These are phyloP conservation scores for Phytophthora uliginosa DNA, from an alignment of 352 stramenopile genomes.

Conservation along the genomic window DNA sequence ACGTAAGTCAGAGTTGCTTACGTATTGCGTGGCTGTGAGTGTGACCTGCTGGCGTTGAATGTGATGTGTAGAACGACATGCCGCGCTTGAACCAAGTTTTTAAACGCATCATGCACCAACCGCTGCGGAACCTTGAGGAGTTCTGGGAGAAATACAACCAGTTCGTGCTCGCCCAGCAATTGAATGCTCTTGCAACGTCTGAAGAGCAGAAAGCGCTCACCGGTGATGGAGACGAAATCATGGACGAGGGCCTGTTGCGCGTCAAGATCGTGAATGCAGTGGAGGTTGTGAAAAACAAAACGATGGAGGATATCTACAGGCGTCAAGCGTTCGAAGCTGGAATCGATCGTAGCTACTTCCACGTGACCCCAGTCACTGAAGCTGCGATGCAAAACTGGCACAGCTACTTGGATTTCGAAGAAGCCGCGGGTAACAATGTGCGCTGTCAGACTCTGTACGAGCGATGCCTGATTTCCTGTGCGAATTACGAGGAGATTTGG, in stretches of 20 bases:
- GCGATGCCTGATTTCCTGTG: constrained; percentile 83
- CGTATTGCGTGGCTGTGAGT: neutral
- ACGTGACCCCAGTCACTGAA: constrained; percentile 78
- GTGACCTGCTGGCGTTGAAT: neutral
- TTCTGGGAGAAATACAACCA: constrained; percentile 92
- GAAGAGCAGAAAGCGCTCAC: constrained; percentile 73
- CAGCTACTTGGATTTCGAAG: constrained; percentile 84
- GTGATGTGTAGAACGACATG: constrained; percentile 79
- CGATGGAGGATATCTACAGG: constrained; percentile 65
- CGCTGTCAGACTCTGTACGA: constrained; percentile 82
- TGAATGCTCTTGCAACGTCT: constrained; percentile 64
- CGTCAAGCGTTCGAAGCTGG: constrained; percentile 78
- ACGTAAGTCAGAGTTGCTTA: constrained; percentile 38
- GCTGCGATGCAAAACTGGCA: constrained; percentile 84
- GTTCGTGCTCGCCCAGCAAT: constrained; percentile 80
- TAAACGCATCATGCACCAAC: constrained; percentile 79
- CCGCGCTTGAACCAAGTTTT: constrained; percentile 83
- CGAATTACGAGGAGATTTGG: constrained; percentile 89
- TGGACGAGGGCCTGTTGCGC: constrained; percentile 84
- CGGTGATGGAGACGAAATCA: constrained; percentile 62
- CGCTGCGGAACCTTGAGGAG: constrained; percentile 81
- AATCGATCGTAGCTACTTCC: constrained; percentile 87
- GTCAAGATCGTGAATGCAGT: constrained; percentile 86
- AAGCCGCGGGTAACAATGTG: constrained; percentile 52
- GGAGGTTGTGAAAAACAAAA: constrained; percentile 80